Conservation (phyloP, 495 filamentous ascomycete genomes). For the Tuber magnatum region DNA sequence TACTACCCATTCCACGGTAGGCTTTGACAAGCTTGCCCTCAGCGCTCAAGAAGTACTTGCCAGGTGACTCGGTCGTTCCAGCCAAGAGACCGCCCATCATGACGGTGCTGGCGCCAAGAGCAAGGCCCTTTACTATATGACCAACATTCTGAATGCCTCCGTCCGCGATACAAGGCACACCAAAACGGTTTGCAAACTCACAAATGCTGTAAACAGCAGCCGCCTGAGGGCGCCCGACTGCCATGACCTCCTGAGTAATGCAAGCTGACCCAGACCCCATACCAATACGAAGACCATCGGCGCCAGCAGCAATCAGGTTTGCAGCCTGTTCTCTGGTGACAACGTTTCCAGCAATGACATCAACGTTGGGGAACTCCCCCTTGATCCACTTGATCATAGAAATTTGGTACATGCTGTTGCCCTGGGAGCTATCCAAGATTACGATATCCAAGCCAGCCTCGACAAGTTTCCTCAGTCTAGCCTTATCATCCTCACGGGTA, state of each 20-base stretch:
- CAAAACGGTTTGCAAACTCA: constrained; percentile 81
- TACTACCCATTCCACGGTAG: constrained; percentile 96
- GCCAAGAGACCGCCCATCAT: constrained; percentile 99
- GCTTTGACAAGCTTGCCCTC: constrained; percentile 98
- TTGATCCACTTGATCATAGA: constrained; percentile 97
- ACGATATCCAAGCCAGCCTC: constrained; percentile 96
- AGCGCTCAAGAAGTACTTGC: constrained; percentile 88
- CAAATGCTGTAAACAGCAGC: constrained; percentile 83
- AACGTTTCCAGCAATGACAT: constrained; percentile 97
- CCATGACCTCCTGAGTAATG: constrained; percentile 99
- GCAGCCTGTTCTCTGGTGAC: constrained; percentile 95
- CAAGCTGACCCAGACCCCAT: constrained; percentile 98
- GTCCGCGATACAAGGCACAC: constrained; percentile 95
- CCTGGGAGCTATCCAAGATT: constrained; percentile 89
- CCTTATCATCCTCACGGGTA: constrained; percentile 85
- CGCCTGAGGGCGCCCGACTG: constrained; percentile 90
- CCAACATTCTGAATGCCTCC: constrained; percentile 97
- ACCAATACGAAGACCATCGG: constrained; percentile 93
- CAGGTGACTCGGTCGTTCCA: constrained; percentile 94
- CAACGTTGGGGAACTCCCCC: constrained; percentile 68
- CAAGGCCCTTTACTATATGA: constrained; percentile 96
- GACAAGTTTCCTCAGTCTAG: constrained; percentile 74
- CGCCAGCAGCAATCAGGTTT: constrained; percentile 81
- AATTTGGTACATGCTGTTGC: constrained; percentile 94
- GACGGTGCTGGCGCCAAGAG: constrained; percentile 86